Base-by-base conservation (phyloP, 306 rosid genomes). In the Trichosanthes truncata region DNA sequence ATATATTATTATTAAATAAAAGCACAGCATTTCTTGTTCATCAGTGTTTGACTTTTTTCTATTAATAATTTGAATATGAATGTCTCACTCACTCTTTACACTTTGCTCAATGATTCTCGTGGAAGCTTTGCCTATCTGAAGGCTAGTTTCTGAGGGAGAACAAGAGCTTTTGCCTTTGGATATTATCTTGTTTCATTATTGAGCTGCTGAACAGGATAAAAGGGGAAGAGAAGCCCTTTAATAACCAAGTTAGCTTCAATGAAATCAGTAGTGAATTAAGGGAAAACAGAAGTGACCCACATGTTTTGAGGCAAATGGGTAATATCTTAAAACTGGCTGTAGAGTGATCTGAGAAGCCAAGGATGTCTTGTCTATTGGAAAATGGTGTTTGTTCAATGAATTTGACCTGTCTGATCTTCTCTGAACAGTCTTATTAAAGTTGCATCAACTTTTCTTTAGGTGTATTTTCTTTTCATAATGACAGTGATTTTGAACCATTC, bases 1-100 rank as follows among this genome's bases (percentile, higher is more conserved):
- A 48, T 15, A 72, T 72, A 31, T 74, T 74, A 74, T 74, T 74
- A 51, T 74, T 51, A 74, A 74, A 74, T 74, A 74, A 74, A 73
- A 74, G 45, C 78, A 49, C 45, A 74, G 9, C 31, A 74, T 49
- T 74, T 74, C 23, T 29, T 74, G 78, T 74, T 74, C 60, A 48
- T 15, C 23, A 74, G 15, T 74, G 76, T 43, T 62, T 49, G 57
- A 46, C 77, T 45, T 72, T 11, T 36, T n/a, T n/a, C 9, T 9
- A 5, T 10, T 67, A 9, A 20, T 68, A 10, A 38, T 68, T 68
- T 40, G 46, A 20, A 66, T 36, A 65, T 7, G 41, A 1, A 0
- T 36, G 1, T 38, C 25, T 35, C 6, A 0, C 5, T 62, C n/a
- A 7, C 7, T 33, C 14, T 20, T 9, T 36, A 66, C 46, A 66